These are phyloP conservation scores for Lentinus brumalis DNA, from an alignment of 768 basidiomycete genomes.

Conservation along the genomic window DNA sequence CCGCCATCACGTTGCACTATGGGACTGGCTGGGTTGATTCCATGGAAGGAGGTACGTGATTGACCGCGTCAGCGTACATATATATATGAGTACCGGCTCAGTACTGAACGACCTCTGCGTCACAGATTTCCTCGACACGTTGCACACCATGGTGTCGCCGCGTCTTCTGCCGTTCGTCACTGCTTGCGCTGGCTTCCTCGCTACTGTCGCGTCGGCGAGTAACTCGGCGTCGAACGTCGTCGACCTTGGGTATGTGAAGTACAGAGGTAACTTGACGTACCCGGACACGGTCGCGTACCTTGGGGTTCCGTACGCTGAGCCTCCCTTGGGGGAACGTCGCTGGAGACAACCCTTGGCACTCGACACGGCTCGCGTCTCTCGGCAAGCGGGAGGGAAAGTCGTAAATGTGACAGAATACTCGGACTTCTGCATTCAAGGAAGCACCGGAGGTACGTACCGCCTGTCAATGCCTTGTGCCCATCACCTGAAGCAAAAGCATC, in stretches of 20 bases:
- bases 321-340: slow-evolving; percentile 35
- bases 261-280: slow-evolving; percentile 53
- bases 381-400: slow-evolving; percentile 38
- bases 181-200: no score
- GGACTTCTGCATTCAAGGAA: slow-evolving; percentile 61
- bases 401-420: slow-evolving; percentile 58
- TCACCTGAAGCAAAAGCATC: no score
- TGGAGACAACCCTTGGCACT: slow-evolving; percentile 53
- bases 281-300: slow-evolving; percentile 59
- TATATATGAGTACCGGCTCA: not conserved
- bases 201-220: not conserved
- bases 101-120: not conserved
- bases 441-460: slow-evolving; percentile 42
- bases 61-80: not conserved
- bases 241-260: slow-evolving; percentile 60
- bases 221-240: slow-evolving; percentile 33
- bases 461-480: no score
- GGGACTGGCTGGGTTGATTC: not conserved
- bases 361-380: slow-evolving; percentile 45
- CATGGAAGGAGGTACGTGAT: not conserved
- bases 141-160: slow-evolving; percentile 1
- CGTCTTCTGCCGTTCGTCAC: not conserved
- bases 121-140: not conserved
- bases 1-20: not conserved
- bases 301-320: slow-evolving; percentile 41